Conservation (phyloP, 495 filamentous ascomycete genomes). For the Viridothelium virens region DNA sequence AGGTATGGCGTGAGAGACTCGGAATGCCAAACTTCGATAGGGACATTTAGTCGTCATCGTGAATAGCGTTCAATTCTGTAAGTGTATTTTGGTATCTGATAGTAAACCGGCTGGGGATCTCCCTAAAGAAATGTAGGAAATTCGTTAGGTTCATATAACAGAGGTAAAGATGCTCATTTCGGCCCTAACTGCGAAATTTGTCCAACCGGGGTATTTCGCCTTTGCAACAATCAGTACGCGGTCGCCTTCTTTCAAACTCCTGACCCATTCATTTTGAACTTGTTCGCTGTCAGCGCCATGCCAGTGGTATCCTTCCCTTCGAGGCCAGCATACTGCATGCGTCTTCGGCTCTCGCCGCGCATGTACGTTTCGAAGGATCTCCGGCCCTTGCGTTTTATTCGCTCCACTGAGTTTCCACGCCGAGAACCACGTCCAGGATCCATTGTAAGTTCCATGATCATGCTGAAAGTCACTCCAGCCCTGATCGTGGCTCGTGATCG, state of each 20-base stretch:
- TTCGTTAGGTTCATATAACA: background rate
- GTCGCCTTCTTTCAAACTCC: background rate
- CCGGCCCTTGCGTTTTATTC: constrained; percentile 8
- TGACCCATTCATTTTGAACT: constrained; percentile 5
- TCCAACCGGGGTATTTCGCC: constrained; percentile 11
- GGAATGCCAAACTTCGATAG: constrained; percentile 17
- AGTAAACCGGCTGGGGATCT: no score
- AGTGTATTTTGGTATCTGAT: no score
- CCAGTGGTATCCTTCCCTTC: constrained; percentile 3
- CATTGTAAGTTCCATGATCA: constrained; percentile 43
- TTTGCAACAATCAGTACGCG: background rate
- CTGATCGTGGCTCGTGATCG: constrained; percentile 57
- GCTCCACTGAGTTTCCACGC: constrained; percentile 36
- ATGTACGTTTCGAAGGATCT: constrained; percentile 6
- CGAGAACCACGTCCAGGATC: constrained; percentile 64
- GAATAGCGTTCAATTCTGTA: background rate
- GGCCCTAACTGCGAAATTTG: constrained; percentile 4
- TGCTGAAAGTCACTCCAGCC: constrained; percentile 44
- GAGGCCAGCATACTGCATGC: background rate
- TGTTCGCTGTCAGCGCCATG: background rate
- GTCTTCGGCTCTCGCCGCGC: background rate
- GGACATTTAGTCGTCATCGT: constrained; percentile 14
- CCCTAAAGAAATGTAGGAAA: background rate
- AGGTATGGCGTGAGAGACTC: constrained; percentile 17
- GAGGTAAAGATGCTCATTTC: constrained; percentile 7